Evolutionary conservation across 768 basidiomycete species (phyloP), one percentile per base, ranked within the genome.

Genomic region (Lanmaoa pseudosensibilis): DNA sequence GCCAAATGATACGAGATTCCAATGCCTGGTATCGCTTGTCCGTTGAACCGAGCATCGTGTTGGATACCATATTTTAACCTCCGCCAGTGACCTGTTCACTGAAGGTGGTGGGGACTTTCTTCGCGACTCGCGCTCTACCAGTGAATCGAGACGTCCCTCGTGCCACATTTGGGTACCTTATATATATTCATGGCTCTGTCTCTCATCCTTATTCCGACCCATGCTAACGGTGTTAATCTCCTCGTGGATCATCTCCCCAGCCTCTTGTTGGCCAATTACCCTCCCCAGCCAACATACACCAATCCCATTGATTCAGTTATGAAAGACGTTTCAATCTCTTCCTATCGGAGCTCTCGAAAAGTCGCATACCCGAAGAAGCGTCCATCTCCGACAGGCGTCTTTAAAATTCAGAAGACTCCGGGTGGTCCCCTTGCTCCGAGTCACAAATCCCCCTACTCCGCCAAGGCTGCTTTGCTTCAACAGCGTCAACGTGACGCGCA

Each of bases 291-390:
- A 63, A 72, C 77, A 66, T 66, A 71, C 59, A 57, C 62, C 58
- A 58, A 63, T 51, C 10, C 25, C 50, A 34, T 65, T 18, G 19
- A 54, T 54, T 47, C 62, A 78, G 78, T 78, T 74, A 92, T 92
- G 91, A 92, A 92, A 80, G 90, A 92, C 77, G 76, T 82, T 59
- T 82, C 86, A 33, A 74, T 72, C 45, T 73, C 83, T 65, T 78
- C 82, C 27, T 83, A 77, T 71, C 83, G 80, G 64, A 79, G 81
- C 67, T 79, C 85, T 60, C 82, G 87, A 70, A 80, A 83, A 60
- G 74, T 82, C 52, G 78, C 85, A 63, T 93, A 93, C 67, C 87
- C 87, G 47, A 91, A 87, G 85, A 92, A 88, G 73, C 88, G 88
- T 55, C 91, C 91, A 19, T 91, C 90, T 21, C 90, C 89, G 40